These are phyloP conservation scores for Trametes gibbosa DNA, from an alignment of 768 basidiomycete genomes.

Conservation along the genomic window DNA sequence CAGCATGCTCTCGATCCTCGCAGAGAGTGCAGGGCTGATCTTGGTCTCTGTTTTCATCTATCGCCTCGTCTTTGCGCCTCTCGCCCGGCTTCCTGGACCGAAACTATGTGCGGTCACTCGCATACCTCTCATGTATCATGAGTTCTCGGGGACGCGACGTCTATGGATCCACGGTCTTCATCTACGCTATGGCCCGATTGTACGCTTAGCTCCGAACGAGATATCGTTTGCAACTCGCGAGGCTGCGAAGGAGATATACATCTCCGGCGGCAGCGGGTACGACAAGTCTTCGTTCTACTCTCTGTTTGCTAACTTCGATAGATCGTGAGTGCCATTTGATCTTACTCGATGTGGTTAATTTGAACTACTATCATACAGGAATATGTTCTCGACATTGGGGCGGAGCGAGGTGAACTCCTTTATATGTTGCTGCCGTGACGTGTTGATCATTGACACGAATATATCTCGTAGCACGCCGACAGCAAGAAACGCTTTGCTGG, in stretches of 20 bases:
- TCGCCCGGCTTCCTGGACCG: conserved; percentile 18
- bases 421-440: not conserved
- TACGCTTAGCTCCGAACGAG: conserved; percentile 23
- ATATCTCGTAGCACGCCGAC: conserved; percentile 10
- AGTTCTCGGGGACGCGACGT: conserved; percentile 16
- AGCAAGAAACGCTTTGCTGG: conserved; percentile 17
- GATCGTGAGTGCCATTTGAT: conserved; percentile 8
- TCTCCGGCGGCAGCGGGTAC: conserved; percentile 24
- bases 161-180: conserved; percentile 21
- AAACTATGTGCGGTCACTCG: conserved; percentile 13
- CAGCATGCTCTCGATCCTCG: not conserved
- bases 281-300: conserved; percentile 21
- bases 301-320: conserved; percentile 16
- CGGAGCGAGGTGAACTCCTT: not conserved
- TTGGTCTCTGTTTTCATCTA: not conserved
- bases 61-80: conserved; percentile 13
- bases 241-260: conserved; percentile 24
- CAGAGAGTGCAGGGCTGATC: not conserved
- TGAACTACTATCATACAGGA: conserved; percentile 1
- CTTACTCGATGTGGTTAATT: no score
- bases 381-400: conserved; percentile 21
- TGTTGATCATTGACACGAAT: not conserved
- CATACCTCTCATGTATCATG: conserved; percentile 21
- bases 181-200: conserved; percentile 18
- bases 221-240: conserved; percentile 23